These are phyloP conservation scores for Oryza glaberrima DNA, from an alignment of 176 grass and related monocot species.

Conservation along the genomic window DNA sequence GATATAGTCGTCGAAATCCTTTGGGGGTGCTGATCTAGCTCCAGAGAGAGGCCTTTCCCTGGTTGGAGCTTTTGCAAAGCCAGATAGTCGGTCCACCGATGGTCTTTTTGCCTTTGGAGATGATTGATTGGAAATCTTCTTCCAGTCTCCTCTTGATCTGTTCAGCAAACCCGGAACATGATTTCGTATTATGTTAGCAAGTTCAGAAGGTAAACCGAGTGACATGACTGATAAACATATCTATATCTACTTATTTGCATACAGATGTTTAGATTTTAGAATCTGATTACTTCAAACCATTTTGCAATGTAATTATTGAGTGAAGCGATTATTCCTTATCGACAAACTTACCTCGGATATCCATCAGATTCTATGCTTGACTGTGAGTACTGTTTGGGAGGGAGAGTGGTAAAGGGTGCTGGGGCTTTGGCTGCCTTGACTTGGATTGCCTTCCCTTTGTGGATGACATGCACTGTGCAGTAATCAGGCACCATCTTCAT, in stretches of 20 bases:
- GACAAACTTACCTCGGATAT: slow-evolving; percentile 55
- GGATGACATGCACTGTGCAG: slow-evolving; percentile 87
- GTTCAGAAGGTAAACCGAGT: slow-evolving; percentile 18
- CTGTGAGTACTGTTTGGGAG: slow-evolving; percentile 52
- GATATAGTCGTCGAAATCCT: slow-evolving; percentile 60
- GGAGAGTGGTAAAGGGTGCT: slow-evolving; percentile 45
- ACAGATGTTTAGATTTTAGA: neutral
- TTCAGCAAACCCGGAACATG: slow-evolving; percentile 1
- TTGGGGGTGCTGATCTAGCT: slow-evolving; percentile 53
- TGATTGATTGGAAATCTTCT: slow-evolving; percentile 48
- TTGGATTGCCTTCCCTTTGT: slow-evolving; percentile 74
- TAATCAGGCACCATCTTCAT: slow-evolving; percentile 83
- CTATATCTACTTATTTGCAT: slow-evolving; percentile 22
- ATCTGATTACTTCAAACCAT: slow-evolving; percentile 12
- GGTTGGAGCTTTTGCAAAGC: slow-evolving; percentile 39
- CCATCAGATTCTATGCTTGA: slow-evolving; percentile 57
- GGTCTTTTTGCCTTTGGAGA: slow-evolving; percentile 51
- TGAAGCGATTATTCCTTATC: neutral
- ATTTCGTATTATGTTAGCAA: slow-evolving; percentile 3
- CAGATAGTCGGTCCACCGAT: slow-evolving; percentile 40
- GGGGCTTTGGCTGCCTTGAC: slow-evolving; percentile 69
- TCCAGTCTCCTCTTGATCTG: slow-evolving; percentile 50
- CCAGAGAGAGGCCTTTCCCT: slow-evolving; percentile 59
- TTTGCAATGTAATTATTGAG: neutral
- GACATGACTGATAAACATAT: neutral